phyloP scores from a whole-genome alignment of 306 rosid genomes.

The Medicago arabica region DNA sequence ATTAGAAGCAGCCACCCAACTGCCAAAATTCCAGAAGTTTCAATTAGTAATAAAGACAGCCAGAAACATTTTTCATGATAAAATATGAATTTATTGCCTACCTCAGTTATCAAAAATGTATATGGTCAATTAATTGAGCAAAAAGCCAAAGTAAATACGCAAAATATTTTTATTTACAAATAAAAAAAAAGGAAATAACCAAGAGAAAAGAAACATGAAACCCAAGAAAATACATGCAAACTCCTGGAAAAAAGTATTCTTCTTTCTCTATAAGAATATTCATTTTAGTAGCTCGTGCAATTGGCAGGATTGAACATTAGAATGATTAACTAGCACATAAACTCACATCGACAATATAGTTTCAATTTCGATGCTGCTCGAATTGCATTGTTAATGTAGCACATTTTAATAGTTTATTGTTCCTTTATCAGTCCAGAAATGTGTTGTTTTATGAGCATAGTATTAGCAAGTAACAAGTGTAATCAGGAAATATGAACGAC shows the following conservation, averaged over 20 bases:
- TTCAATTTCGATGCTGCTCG: too few relatives aligned
- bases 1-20: constrained; percentile 86
- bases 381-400: too few relatives aligned
- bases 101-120: not conserved
- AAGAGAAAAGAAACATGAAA: constrained; percentile 27
- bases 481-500: constrained; percentile 23
- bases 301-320: not conserved
- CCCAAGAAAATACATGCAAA: not conserved
- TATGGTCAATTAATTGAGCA: constrained; percentile 13
- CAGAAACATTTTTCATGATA: not conserved
- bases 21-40: constrained; percentile 49
- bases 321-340: too few relatives aligned
- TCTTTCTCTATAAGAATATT: constrained; percentile 8
- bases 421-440: not conserved
- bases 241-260: constrained; percentile 5
- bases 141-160: not conserved
- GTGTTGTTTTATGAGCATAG: not conserved
- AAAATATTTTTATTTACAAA: not conserved
- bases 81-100: not conserved
- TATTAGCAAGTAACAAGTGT: not conserved
- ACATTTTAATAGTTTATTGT: too few relatives aligned
- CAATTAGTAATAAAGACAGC: constrained; percentile 25
- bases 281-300: constrained; percentile 8
- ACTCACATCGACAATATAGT: too few relatives aligned
- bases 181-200: not conserved